Evolutionary conservation across 805 yeast genomes (phyloP).

Genomic region (Lachancea kluyveri): DNA sequence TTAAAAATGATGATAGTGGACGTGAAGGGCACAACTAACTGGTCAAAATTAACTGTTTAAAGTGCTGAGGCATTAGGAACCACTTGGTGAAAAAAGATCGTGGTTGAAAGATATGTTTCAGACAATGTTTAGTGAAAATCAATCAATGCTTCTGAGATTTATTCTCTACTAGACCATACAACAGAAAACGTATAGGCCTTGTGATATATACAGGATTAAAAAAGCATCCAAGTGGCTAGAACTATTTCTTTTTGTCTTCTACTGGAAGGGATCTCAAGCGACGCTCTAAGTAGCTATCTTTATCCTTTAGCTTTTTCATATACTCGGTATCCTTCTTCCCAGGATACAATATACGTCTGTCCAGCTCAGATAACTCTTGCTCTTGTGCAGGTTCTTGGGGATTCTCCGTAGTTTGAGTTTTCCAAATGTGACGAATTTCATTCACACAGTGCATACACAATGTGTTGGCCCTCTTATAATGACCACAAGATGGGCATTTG

Average conservation of each 20-base stretch:
- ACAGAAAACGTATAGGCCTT: too few species aligned
- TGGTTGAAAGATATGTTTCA: too few species aligned
- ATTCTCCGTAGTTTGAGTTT: conserved; percentile 29
- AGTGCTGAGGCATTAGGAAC: too few species aligned
- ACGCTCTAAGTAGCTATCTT: conserved; percentile 48
- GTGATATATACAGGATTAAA: too few species aligned
- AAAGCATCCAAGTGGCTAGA: too few species aligned
- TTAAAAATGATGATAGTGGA: too few species aligned
- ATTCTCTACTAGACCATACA: too few species aligned
- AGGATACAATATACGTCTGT: conserved; percentile 64
- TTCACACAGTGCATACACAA: conserved; percentile 89
- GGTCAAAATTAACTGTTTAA: too few species aligned
- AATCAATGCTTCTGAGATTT: too few species aligned
- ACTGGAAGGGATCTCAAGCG: conserved; percentile 53
- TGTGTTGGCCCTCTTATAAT: conserved; percentile 81
- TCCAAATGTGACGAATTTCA: conserved; percentile 75
- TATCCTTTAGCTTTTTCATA: conserved; percentile 41
- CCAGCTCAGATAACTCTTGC: conserved; percentile 44
- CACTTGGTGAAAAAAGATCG: too few species aligned
- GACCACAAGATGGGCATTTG: conserved; percentile 95
- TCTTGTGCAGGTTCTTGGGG: conserved; percentile 24
- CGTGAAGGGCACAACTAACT: too few species aligned
- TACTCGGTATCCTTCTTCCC: conserved; percentile 52
- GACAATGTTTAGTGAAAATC: too few species aligned
- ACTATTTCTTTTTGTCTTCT: conserved; percentile 27